Evolutionary conservation across 129 eudicot species (phyloP).

Genomic region (Heracleum sosnowskyi): DNA sequence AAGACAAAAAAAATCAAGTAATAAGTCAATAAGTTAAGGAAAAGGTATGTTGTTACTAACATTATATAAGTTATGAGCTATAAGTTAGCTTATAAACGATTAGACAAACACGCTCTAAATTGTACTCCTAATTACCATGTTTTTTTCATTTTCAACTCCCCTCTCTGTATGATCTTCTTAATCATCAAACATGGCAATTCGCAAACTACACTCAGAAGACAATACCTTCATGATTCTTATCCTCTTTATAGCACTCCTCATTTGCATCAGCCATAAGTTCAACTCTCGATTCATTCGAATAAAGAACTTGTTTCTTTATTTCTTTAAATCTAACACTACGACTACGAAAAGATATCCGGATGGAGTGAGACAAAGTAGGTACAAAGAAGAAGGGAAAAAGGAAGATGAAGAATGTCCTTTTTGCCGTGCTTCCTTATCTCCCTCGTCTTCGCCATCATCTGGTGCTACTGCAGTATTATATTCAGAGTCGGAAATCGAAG

Average conservation of each 20-base stretch:
- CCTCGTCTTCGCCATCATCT: background rate
- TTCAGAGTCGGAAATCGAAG: background rate
- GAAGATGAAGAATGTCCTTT: constrained; percentile 12
- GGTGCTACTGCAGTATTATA: too few relatives aligned
- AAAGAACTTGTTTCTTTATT: background rate
- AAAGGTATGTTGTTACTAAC: too few relatives aligned
- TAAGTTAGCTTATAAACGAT: too few relatives aligned
- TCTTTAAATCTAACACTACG: background rate
- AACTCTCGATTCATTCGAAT: background rate
- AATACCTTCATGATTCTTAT: background rate
- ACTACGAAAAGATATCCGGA: background rate
- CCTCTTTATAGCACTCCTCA: background rate
- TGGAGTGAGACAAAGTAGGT: background rate
- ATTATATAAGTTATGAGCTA: too few relatives aligned
- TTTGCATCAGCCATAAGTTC: background rate
- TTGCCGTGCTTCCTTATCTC: background rate
- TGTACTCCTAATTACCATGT: too few relatives aligned
- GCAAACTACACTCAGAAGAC: background rate
- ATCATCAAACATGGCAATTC: background rate
- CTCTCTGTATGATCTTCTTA: background rate
- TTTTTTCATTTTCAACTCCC: too few relatives aligned
- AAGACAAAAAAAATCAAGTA: too few relatives aligned
- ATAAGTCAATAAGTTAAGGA: too few relatives aligned
- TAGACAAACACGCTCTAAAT: too few relatives aligned
- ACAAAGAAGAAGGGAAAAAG: background rate